Conservation (phyloP, 1,139 yeast species). For the Nematodospora anomalae region DNA sequence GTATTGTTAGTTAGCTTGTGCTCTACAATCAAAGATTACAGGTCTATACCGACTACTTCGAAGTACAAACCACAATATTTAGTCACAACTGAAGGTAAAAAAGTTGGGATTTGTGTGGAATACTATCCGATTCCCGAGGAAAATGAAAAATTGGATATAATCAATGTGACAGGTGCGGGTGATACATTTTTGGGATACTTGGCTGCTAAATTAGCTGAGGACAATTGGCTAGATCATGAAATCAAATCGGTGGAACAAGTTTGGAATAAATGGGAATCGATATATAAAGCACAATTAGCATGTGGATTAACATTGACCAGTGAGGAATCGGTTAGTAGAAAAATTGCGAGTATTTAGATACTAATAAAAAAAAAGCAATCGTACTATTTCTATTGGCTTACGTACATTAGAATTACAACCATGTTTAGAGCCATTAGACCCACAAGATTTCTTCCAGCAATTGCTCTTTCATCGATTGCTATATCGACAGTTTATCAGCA, state of each 20-base stretch:
- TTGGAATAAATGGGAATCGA: constrained; percentile 33
- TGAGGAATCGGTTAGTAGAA: constrained; percentile 21
- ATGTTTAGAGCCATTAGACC: constrained; percentile 7
- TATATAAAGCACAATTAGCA: constrained; percentile 53
- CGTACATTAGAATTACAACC: neutral
- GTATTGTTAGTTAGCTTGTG: constrained; percentile 47
- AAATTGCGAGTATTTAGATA: constrained; percentile 10
- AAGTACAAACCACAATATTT: constrained; percentile 29
- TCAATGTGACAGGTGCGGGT: constrained; percentile 71
- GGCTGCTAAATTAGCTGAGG: constrained; percentile 26
- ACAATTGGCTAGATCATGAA: constrained; percentile 27
- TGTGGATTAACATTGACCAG: constrained; percentile 50
- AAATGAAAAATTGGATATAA: constrained; percentile 31
- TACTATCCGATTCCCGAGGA: constrained; percentile 55
- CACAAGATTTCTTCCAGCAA: constrained; percentile 7
- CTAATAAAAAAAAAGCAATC: neutral
- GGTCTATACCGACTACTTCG: constrained; percentile 39
- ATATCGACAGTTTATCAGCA: constrained; percentile 4
- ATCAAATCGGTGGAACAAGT: constrained; percentile 28
- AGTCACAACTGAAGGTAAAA: constrained; percentile 19
- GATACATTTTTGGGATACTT: constrained; percentile 66
- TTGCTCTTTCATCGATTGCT: constrained; percentile 10
- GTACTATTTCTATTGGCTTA: too few species aligned
- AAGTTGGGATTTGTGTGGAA: constrained; percentile 58
- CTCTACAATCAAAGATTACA: constrained; percentile 28